A percentile compares a stretch with the other conserved stretches of the same genome.
Conservation (phyloP, 176 grass and related monocot species). For the Juncus effusus region DNA sequence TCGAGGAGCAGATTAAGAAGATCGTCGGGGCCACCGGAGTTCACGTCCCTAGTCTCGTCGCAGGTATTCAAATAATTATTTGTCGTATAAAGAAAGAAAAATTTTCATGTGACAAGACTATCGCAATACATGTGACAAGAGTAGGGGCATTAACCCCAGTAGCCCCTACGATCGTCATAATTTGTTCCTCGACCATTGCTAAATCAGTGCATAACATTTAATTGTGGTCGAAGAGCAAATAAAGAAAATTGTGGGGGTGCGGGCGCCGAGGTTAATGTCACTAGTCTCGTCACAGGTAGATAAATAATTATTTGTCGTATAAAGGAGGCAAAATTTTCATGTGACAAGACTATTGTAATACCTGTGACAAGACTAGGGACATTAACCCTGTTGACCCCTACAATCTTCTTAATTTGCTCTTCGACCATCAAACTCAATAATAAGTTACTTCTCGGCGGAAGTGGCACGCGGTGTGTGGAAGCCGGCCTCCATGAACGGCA, state of each 20-base stretch:
- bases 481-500: conserved; percentile 96
- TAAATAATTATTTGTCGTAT: too few species aligned
- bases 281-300: conserved; percentile 77
- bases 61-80: conserved; percentile 53
- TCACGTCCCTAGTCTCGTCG: conserved; percentile 81
- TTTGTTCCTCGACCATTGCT: conserved; percentile 73
- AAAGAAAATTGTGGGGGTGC: conserved; percentile 76
- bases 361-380: conserved; percentile 71
- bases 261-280: conserved; percentile 76
- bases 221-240: conserved; percentile 95
- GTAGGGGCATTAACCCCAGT: conserved; percentile 90
- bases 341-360: conserved; percentile 51
- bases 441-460: conserved; percentile 97
- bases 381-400: conserved; percentile 75
- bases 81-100: too few species aligned
- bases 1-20: conserved; percentile 95
- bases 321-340: too few species aligned
- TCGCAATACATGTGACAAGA: conserved; percentile 65
- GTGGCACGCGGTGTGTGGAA: conserved; percentile 97
- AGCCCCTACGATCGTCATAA: conserved; percentile 87
- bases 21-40: conserved; percentile 88
- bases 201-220: conserved; percentile 59
- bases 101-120: conserved; percentile 12
- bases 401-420: conserved; percentile 93
- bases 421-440: conserved; percentile 69